Evolutionary conservation across 495 filamentous ascomycete genomes (phyloP), one percentile per base, ranked within the genome.

Genomic region (Stereocaulon alpinum): DNA sequence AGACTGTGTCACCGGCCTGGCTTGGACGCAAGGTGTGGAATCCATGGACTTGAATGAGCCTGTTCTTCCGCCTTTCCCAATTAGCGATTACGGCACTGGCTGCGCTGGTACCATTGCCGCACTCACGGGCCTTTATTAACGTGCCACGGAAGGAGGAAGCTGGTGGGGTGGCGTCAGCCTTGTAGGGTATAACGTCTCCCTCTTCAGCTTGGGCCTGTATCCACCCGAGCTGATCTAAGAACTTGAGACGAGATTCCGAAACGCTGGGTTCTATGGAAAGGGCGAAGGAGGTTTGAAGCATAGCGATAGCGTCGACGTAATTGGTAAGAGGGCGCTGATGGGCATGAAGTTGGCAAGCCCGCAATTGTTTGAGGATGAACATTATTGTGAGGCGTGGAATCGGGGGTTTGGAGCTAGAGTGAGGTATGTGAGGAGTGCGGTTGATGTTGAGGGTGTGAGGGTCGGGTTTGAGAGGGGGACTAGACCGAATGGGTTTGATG

Each of bases 61-160:
- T 4, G 80, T 89, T n/a, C 81, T 89, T 0, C 87, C 87, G 50
- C 86, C 86, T 0, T 90, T 89, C 70, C 88, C 87, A 24, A 89
- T 88, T 74, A 87, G 83, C 41, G 87, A 90, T 71, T 90, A 92
- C 69, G 83, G 86, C 32, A 88, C 87, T 2, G 87, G 78, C 29
- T 81, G 80, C 62, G 80, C 86, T 71, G 85, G 84, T 22, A 78
- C 79, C 30, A 77, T 85, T 61, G 82, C 82, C 30, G 85, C 83
- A 5, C 72, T 87, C 48, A 74, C 75, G 0, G 85, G 83, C 29
- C 77, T 89, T 17, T 83, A 78, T 61, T 73, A 77, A 57, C 80
- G 85, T 27, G 82, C 83, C 4, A 81, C 73, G 34, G 63, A 74
- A 50, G 84, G 84, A 40, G 85, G 85, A 9, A 84, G 81, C 1